Percentiles rank a stretch among this genome's conserved stretches.
These are phyloP conservation scores for Brassica incana DNA, from an alignment of 345 rosid genomes.

Conservation along the genomic window DNA sequence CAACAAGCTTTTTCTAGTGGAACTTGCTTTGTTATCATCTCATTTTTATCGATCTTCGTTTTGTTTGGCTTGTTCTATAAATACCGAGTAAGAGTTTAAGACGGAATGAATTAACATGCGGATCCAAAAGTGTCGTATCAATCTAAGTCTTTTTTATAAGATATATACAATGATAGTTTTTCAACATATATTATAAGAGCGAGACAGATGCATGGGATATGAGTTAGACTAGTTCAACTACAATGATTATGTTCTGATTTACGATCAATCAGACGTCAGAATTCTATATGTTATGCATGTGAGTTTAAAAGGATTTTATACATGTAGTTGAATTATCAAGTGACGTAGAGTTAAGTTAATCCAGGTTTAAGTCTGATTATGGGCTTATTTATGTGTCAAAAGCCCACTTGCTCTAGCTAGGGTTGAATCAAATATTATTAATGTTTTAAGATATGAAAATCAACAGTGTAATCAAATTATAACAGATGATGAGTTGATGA, in stretches of 20 bases:
- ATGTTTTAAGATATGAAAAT: neutral
- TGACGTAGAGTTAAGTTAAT: neutral
- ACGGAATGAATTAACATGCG: conserved; percentile 32
- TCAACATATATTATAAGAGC: conserved; percentile 7
- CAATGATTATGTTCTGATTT: conserved; percentile 26
- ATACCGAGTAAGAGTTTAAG: conserved; percentile 34
- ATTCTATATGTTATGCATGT: conserved; percentile 4
- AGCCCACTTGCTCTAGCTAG: neutral
- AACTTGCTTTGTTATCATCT: conserved; percentile 26
- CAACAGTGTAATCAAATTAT: neutral
- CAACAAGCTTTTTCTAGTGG: conserved; percentile 23
- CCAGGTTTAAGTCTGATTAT: neutral
- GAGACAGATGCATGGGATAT: conserved; percentile 13
- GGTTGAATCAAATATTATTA: neutral
- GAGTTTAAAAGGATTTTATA: conserved; percentile 3
- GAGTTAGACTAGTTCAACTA: conserved; percentile 1
- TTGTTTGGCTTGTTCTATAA: conserved; percentile 26
- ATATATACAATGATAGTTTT: conserved; percentile 24
- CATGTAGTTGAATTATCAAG: neutral
- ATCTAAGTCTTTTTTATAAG: conserved; percentile 10
- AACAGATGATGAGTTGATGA: neutral
- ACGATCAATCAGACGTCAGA: conserved; percentile 21
- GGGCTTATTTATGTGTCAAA: neutral
- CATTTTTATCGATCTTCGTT: conserved; percentile 22
- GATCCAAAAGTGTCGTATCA: conserved; percentile 33